These are phyloP conservation scores for Cudoniella acicularis DNA, from an alignment of 495 filamentous ascomycete genomes.

Conservation along the genomic window DNA sequence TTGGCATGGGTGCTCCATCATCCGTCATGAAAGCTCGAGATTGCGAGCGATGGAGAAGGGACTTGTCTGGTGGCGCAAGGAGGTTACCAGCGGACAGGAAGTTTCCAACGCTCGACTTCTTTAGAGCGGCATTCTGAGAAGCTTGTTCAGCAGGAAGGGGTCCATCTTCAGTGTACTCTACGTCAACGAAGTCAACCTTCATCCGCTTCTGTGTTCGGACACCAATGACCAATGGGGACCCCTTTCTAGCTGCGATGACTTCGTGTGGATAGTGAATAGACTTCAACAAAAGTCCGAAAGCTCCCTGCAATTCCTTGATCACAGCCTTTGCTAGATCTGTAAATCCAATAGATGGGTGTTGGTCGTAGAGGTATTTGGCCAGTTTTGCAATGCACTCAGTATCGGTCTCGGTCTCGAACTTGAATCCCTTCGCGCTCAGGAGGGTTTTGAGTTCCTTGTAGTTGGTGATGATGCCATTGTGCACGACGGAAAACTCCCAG, in stretches of 20 bases:
- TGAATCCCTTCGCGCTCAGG: constrained; percentile 89
- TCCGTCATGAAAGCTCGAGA: constrained; percentile 98
- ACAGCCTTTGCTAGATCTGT: constrained; percentile 94
- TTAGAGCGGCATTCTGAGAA: constrained; percentile 92
- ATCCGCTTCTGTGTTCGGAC: constrained; percentile 95
- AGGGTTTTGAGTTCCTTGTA: constrained; percentile 98
- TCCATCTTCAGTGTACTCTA: constrained; percentile 86
- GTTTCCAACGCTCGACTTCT: constrained; percentile 61
- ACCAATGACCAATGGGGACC: constrained; percentile 92
- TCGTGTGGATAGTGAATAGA: constrained; percentile 98
- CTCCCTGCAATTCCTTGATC: constrained; percentile 96
- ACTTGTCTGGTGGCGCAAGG: constrained; percentile 89
- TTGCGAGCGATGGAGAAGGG: constrained; percentile 93
- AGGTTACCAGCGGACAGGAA: constrained; percentile 63
- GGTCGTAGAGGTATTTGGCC: constrained; percentile 95
- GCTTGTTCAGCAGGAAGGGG: constrained; percentile 90
- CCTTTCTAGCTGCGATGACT: constrained; percentile 95
- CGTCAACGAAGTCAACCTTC: constrained; percentile 99
- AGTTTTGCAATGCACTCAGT: constrained; percentile 99
- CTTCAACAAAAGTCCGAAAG: constrained; percentile 94
- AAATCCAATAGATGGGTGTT: constrained; percentile 92
- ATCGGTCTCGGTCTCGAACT: constrained; percentile 98
- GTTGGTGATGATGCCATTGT: constrained; percentile 99
- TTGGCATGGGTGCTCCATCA: constrained; percentile 94
- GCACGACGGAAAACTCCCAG: constrained; percentile 95